Evolutionary conservation across 805 yeast genomes (phyloP), one percentile per base, ranked within the genome.

Genomic region (Metschnikowia arizonensis): DNA sequence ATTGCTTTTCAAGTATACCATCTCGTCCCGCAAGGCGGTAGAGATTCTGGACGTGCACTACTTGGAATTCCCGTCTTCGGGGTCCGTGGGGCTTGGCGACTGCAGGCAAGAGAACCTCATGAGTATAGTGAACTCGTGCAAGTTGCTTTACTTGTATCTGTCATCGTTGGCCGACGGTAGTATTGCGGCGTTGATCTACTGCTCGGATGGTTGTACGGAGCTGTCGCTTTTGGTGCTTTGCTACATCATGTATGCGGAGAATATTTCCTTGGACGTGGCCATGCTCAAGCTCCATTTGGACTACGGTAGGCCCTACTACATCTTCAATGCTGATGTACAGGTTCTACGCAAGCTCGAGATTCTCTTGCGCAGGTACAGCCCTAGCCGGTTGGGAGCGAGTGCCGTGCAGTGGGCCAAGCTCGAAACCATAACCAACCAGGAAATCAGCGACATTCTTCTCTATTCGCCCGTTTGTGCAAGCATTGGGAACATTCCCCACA

Each of bases 121-220:
- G 19, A 73, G 85, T 6, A 75, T 89, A 28, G 71, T 87, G 42
- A 83, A 83, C 51, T 68, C 85, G 15, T 82, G 93, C 62, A 86
- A 85, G 60, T 65, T 85, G 32, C 65, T 89, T 14, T 81, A 81
- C 49, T 50, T 67, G 3, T 60, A 62, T 46, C 59, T 67, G 12
- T 57, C 64, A 0, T 57, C 64, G 1, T 49, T 55, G 48, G 66
- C 72, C 39, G 59, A 65, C 8, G 55, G 46, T 18, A 59, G 53
- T 2, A 47, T 69, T 41, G 74, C 79, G 3, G 67, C 81, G 0
- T 70, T 90, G 48, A 68, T 90, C 8, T 83, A 81, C 59, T 88
- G 96, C 58, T 78, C 86, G 1, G 97, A 91, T 64, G 98, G 98
- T 0, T 91, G 90, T 63, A 88, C 97, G 0, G 97, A 89, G 59